Evolutionary conservation across 2,329 filamentous ascomycete species (phyloP), one percentile per base, ranked within the genome.

Genomic region (Colletotrichum sp.): DNA sequence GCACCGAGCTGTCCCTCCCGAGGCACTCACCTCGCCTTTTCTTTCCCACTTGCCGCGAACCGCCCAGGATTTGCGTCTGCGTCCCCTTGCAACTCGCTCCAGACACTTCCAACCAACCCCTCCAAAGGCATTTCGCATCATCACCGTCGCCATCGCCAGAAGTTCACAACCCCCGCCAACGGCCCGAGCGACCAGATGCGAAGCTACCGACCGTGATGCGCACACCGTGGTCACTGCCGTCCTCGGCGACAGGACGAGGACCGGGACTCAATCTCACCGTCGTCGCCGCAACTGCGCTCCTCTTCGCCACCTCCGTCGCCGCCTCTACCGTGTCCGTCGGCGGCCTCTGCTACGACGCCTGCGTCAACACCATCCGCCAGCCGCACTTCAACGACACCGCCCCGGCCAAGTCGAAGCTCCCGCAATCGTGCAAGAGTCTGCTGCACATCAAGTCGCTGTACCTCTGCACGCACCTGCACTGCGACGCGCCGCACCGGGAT

Each of bases 391-490:
- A 79, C 66, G 85, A 86, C 64, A 77, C 79, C 5, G 34, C 71
- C 36, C 36, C 64, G 18, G 75, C 78, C 5, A 74, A 77, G 21
- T 78, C 79, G 8, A 78, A 77, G 9, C 69, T 76, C 8, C 76
- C 77, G 16, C 75, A 76, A 16, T 67, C 78, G 2, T 87, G 85
- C 72, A 76, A 80, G 34, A 86, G 84, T 36, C 77, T 71, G 0
- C 77, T 82, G 32, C 77, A 44, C 16, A 72, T 80, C 21, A 69
- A 75, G 21, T 87, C 85, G 4, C 77, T 86, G 10, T 87, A 84
- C 18, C 73, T 88, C 0, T 89, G 87, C 49, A 60, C 85, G 13
- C 77, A 80, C 6, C 77, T 82, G 5, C 84, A 85, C 78, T 88
- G 87, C 76, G 77, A 77, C 34, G 75, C 76, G 4, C 79, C 77